A percentile compares a stretch with the other conserved stretches of the same genome.
These are phyloP conservation scores for Salix viminalis DNA, from an alignment of 345 rosid genomes.

Conservation along the genomic window DNA sequence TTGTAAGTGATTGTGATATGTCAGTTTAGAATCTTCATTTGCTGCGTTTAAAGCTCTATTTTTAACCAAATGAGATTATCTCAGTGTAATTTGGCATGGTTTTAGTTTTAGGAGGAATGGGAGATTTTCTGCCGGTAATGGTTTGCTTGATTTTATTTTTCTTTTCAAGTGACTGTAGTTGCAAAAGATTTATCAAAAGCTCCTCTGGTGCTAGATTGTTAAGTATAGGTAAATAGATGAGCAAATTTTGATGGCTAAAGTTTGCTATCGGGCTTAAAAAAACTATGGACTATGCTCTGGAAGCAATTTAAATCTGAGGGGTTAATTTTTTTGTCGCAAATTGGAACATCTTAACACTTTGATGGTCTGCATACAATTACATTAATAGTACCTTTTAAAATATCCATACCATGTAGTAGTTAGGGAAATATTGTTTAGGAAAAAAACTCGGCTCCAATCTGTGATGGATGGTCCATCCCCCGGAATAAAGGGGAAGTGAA, in stretches of 20 bases:
- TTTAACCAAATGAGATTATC: too few relatives aligned
- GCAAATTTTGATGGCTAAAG: neutral
- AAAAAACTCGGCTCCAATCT: neutral
- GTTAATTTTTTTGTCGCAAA: neutral
- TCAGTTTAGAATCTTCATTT: neutral
- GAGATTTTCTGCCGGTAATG: too few relatives aligned
- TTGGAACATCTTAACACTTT: neutral
- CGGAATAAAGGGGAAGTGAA: neutral
- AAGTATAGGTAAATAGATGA: neutral
- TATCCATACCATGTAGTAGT: too few relatives aligned
- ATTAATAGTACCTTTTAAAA: too few relatives aligned
- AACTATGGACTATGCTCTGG: neutral
- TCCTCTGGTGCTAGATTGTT: neutral
- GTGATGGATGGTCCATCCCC: neutral
- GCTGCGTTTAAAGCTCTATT: neutral
- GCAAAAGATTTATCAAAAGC: neutral
- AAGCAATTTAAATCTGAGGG: neutral
- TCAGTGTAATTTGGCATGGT: too few relatives aligned
- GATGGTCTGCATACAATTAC: neutral
- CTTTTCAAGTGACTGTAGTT: neutral
- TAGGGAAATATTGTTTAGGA: neutral
- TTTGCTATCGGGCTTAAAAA: neutral
- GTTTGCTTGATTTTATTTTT: too few relatives aligned
- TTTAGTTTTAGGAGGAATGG: too few relatives aligned
- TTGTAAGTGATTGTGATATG: neutral